Percentiles rank a stretch among this genome's conserved stretches.
phyloP scores from a whole-genome alignment of 1,284 basidiomycete genomes.

The Ceratobasidium sp. region DNA sequence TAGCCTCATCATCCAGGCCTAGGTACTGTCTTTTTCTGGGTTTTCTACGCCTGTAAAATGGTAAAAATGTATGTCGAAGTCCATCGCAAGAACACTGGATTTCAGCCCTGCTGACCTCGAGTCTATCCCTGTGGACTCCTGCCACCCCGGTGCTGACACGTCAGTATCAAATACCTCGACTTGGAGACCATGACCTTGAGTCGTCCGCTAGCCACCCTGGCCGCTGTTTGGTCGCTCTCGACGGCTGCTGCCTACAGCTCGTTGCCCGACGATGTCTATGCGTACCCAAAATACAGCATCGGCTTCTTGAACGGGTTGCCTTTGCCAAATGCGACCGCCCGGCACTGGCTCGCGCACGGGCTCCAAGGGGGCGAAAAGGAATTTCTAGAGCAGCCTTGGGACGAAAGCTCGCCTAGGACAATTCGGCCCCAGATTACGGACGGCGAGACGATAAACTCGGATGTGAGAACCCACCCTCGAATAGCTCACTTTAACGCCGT shows the following conservation, averaged over 20 bases:
- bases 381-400: slow-evolving; percentile 77
- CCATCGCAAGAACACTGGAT: slow-evolving; percentile 25
- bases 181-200: slow-evolving; percentile 36
- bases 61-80: slow-evolving; percentile 38
- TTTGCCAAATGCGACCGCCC: slow-evolving; percentile 78
- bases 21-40: slow-evolving; percentile 42
- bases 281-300: slow-evolving; percentile 87
- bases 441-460: slow-evolving; percentile 55
- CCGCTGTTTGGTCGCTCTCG: slow-evolving; percentile 27
- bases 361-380: slow-evolving; percentile 78
- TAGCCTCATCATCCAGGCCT: slow-evolving; percentile 39
- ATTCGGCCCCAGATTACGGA: slow-evolving; percentile 70
- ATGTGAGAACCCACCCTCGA: slow-evolving; percentile 47
- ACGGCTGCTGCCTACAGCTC: slow-evolving; percentile 38
- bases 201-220: slow-evolving; percentile 38
- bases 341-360: slow-evolving; percentile 75
- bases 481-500: slow-evolving; percentile 46
- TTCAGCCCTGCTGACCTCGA: slow-evolving; percentile 40
- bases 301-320: slow-evolving; percentile 84
- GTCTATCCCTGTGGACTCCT: slow-evolving; percentile 33
- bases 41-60: slow-evolving; percentile 39
- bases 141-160: slow-evolving; percentile 41
- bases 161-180: slow-evolving; percentile 39
- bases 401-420: slow-evolving; percentile 58
- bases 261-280: slow-evolving; percentile 72